Base-by-base conservation (phyloP, 192 early-diverging fungal genomes). In the Obelidium mucronatum region DNA sequence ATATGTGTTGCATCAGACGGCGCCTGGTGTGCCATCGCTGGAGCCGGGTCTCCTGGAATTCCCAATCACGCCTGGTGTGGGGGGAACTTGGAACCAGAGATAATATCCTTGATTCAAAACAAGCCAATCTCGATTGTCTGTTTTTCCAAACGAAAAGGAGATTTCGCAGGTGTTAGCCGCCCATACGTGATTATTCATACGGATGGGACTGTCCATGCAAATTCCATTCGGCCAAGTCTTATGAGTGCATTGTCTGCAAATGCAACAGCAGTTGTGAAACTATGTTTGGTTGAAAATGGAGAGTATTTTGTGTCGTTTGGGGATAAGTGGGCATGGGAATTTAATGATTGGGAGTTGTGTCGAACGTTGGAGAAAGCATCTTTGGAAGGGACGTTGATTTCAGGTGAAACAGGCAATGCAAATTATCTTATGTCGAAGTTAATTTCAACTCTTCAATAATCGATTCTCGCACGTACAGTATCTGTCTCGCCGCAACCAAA, bases 261-360 rank as follows among this genome's bases (percentile, higher is more conserved):
- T 58, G 8, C 55, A 58, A 24, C 6, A 58, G 5, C 24, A 8
- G 55, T 58, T 26, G 24, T 24, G 24, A 22, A 5, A 6, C 30
- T 58, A 26, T 58, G 11, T 58, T 58, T 58, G 55, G 55, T 26
- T 28, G 55, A 58, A 26, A 58, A 58, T 58, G 55, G 55, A 1
- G 55, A 58, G 22, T 58, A 22, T 58, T 58, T 58, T 31, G 55
- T 58, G 8, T 58, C 55, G 55, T 58, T 58, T 11, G 55, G 55
- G 13, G 55, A 58, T 1, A 58, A 58, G 24, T 58, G 55, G 8
- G 55, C 26, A 8, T 58, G 55, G 55, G 55, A 58, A 31, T 58
- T 58, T 58, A 31, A 22, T 8, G 55, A 58, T 58, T 58, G 55
- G 55, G 55, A 58, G 55, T 24, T 58, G 8, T 58, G 55, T 58